Base-by-base conservation (phyloP, 1,284 basidiomycete genomes). In the Pterulicium gracile region DNA sequence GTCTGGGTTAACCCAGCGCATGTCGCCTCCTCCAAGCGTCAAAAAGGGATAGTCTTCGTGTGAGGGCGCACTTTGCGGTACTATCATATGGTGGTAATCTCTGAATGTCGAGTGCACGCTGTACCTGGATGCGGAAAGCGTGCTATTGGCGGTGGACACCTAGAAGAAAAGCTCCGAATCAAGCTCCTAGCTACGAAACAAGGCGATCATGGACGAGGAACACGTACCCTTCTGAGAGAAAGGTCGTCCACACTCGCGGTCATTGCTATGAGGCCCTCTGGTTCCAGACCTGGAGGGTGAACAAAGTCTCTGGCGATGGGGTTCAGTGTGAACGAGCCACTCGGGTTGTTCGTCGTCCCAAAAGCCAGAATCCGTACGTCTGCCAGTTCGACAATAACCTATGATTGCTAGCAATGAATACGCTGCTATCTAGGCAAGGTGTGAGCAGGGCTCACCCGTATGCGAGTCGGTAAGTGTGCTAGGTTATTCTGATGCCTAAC, bases 361-460 rank as follows among this genome's bases (percentile, higher is more conserved):
- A 88, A 67, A 0, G 76, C 81, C 46, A 88, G 60, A 45, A 88
- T 72, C n/a, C 85, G 73, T 15, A 85, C 75, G 56, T 88, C 86
- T 10, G 71, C 65, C 42, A 88, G 66, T 56, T 82, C 73, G 13
- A 86, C 69, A 15, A 88, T 69, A 21, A 83, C 68, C 82, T 85
- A 51, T 42, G 47, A 44, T 43, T 42, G 43, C 50, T 7, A 50
- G 36, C 43, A 47, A n/a, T 45, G 24, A 35, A 45, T 15, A 42
- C 24, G 17, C 48, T 43, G 27, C 18, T 24, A 27, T 43, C 22
- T 24, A 32, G 27, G 44, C 42, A 22, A 24, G 20, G n/a, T n/a
- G n/a, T n/a, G 20, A 43, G 7, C 39, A 10, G 23, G 12, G 23
- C 42, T 50, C 46, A 81, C 81, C 58, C 72, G 68, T 49, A 77